Percentiles rank a stretch among this genome's conserved stretches.
Conservation (phyloP, 768 basidiomycete genomes). For the Podaxis mareebaensis region DNA sequence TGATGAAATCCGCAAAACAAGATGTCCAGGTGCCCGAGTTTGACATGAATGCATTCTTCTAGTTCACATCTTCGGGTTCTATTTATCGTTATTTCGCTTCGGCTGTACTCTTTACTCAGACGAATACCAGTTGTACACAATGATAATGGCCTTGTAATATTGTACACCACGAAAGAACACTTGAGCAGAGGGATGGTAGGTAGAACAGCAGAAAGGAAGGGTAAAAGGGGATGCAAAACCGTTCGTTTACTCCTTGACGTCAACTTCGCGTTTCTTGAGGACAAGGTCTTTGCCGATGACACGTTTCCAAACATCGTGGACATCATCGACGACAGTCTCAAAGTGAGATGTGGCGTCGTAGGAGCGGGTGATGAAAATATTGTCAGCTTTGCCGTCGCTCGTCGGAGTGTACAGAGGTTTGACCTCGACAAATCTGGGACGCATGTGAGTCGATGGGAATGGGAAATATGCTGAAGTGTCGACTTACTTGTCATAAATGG, state of each 20-base stretch:
- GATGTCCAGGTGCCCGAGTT: constrained; percentile 87
- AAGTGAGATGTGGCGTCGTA: constrained; percentile 99
- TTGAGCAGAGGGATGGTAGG: neutral
- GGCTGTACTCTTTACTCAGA: neutral
- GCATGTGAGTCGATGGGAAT: constrained; percentile 14
- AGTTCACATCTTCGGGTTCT: constrained; percentile 17
- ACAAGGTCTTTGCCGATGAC: constrained; percentile 76
- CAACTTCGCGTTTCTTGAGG: constrained; percentile 84
- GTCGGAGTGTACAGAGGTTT: constrained; percentile 89
- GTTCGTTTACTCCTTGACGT: constrained; percentile 48
- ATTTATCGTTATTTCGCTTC: constrained; percentile 14
- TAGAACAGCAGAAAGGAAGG: neutral
- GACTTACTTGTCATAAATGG: constrained; percentile 89
- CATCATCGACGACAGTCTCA: constrained; percentile 97
- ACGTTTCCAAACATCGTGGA: constrained; percentile 94
- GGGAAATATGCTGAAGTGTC: neutral
- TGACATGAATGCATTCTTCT: constrained; percentile 79
- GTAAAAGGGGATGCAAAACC: neutral
- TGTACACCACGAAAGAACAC: constrained; percentile 9
- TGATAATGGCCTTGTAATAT: constrained; percentile 7
- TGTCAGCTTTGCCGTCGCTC: constrained; percentile 75
- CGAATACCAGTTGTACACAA: neutral
- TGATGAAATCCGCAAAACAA: constrained; percentile 91
- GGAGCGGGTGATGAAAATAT: constrained; percentile 95
- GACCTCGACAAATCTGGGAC: constrained; percentile 82